Base-by-base conservation (phyloP, 331 rosid species). In the Erythrophleum ivorense region DNA sequence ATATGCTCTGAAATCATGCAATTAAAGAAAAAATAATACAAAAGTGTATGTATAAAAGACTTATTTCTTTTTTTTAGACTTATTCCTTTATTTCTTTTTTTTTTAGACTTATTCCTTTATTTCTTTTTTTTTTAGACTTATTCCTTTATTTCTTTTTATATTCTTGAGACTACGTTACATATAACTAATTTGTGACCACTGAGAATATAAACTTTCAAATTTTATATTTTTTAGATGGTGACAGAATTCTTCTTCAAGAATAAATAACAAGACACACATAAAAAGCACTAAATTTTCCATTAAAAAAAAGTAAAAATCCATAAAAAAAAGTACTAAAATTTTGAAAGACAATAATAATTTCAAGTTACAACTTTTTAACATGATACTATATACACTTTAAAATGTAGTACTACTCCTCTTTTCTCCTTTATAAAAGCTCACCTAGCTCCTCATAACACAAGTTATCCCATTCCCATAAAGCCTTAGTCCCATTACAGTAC, bases 361-460 rank as follows among this genome's bases (percentile, higher is more conserved):
- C 78, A 82, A 49, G 57, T 38, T 41, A 41, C 80, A 68, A 71
- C 87, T 85, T 86, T 84, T 79, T 58, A 33, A 71, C 62, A 29
- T 67, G 79, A 9, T 38, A 69, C 54, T 43, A 18, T 64, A 5
- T 72, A 54, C 82, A 43, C 82, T 82, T 86, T 84, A 71, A 87
- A 92, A 84, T 86, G 85, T 59, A 50, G 2, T 50, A 1, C 9
- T 79, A 71, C 74, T 74, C 66, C 31, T 65, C 84, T 88, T 53
- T 79, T 34, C 78, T 76, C 46, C 85, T 78, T 80, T 80, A 83
- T 80, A 83, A 60, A 80, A 82, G 82, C 88, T 83, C 53, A 85
- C 9, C 72, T 38, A 16, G 83, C 83, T 75, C n/a, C 19, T 33
- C 70, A 36, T 36, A 36, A 36, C 40, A 36, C 40, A 36, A 36